Evolutionary conservation across 305 asterid species (phyloP), one percentile per base, ranked within the genome.

Genomic region (Rubia balearica): DNA sequence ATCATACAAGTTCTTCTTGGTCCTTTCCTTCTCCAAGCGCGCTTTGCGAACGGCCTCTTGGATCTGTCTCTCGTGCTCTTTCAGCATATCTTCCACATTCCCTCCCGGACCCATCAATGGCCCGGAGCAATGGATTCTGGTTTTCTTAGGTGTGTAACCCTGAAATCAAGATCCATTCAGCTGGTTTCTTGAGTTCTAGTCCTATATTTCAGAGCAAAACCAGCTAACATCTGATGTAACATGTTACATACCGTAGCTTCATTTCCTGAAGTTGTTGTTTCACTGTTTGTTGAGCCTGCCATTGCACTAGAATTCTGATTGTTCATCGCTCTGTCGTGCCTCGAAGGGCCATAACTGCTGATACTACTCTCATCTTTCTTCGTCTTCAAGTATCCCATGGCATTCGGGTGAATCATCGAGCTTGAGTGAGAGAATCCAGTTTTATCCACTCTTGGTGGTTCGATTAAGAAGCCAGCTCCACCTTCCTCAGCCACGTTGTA

Each of bases 41-140:
- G 96, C 90, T 85, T 89, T 94, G 51, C 97, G 91, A 65, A 89
- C 96, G 0, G 96, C 95, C 70, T 84, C 96, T 81, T 88, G 98
- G 69, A 94, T 91, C 72, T 89, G 97, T 56, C 87, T 82, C 78
- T 91, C 96, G 4, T 94, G 97, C 78, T 91, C 98, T 78, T 84
- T 94, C 42, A 94, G 86, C 97, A 91, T 85, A 74, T 88, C 96
- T n/a, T 91, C 98, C 90, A 94, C 85, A 83, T 90, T 94, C 51
- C 96, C 95, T 11, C 98, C 97, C 1, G 95, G 96, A 74, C 96
- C 95, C 90, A 87, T 67, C 63, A 94, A 66, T 48, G 96, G 97
- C 73, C 98, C 98, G 6, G 97, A 94, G 79, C 85, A 89, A 57
- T 69, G 87, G 65, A 94, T 84, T 85, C 95, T 78, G 81, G 77